A percentile compares a stretch with the other conserved stretches of the same genome.
Conservation (phyloP, 2,329 filamentous ascomycete genomes). For the Phialocephala subalpina region DNA sequence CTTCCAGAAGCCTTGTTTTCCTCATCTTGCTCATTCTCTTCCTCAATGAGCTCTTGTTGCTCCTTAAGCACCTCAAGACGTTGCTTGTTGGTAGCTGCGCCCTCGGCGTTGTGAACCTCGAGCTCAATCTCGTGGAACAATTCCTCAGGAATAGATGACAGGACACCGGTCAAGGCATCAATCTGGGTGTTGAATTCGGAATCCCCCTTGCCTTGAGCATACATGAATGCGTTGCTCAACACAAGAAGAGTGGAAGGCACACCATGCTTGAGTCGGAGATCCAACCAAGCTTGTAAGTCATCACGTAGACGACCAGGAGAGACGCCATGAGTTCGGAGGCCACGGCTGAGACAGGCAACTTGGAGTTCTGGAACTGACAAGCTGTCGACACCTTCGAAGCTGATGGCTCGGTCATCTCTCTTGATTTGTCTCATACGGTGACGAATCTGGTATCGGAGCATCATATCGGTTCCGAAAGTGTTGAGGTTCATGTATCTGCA, state of each 20-base stretch:
- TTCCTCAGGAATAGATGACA: constrained; percentile 96
- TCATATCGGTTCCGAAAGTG: constrained; percentile 95
- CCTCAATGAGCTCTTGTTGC: constrained; percentile 96
- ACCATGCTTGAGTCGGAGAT: constrained; percentile 89
- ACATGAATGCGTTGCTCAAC: constrained; percentile 97
- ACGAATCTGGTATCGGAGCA: constrained; percentile 96
- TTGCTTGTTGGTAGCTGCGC: constrained; percentile 98
- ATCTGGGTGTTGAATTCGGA: constrained; percentile 87
- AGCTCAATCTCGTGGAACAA: constrained; percentile 99
- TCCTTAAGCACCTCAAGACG: constrained; percentile 97
- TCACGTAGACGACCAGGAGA: constrained; percentile 88
- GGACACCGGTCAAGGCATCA: constrained; percentile 88
- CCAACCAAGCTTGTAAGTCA: constrained; percentile 92
- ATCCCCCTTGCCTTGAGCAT: constrained; percentile 79
- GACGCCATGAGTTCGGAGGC: constrained; percentile 90
- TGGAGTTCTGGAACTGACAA: constrained; percentile 94
- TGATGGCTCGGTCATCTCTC: constrained; percentile 94
- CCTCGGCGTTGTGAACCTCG: constrained; percentile 95
- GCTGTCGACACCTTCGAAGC: constrained; percentile 90
- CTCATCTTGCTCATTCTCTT: constrained; percentile 93
- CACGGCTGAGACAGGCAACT: constrained; percentile 88
- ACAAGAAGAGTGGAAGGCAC: constrained; percentile 97
- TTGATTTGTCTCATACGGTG: constrained; percentile 99
- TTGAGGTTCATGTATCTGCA: constrained; percentile 98
- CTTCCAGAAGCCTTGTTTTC: constrained; percentile 79